Percentiles rank a stretch among this genome's conserved stretches.
Evolutionary conservation across 1,139 yeast species (phyloP).

Genomic region (Zygosaccharomyces sapae): DNA sequence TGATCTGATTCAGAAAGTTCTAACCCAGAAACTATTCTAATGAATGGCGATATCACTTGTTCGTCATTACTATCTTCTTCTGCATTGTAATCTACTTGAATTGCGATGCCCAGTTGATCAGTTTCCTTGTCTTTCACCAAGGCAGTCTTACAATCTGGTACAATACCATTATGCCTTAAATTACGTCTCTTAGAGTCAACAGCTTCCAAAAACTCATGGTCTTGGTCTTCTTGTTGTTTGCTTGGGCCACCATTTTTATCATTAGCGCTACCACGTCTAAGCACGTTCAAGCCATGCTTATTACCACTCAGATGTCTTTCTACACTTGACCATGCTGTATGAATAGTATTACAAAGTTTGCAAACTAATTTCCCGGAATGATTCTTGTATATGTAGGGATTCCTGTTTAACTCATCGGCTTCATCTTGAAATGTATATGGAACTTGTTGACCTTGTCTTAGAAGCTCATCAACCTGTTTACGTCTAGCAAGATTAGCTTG

Average conservation of each 20-base stretch:
- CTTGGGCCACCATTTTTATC: conserved; percentile 7
- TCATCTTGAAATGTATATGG: conserved; percentile 47
- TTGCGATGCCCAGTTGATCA: conserved; percentile 47
- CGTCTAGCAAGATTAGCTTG: conserved; percentile 56
- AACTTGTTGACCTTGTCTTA: conserved; percentile 36
- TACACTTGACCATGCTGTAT: conserved; percentile 58
- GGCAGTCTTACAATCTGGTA: conserved; percentile 28
- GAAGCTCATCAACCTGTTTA: conserved; percentile 52
- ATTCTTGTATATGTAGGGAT: conserved; percentile 63
- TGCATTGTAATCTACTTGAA: conserved; percentile 45
- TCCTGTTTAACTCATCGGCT: conserved; percentile 29
- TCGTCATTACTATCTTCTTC: conserved; percentile 28
- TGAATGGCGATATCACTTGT: conserved; percentile 40
- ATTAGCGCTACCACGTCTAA: conserved; percentile 40
- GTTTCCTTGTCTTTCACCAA: conserved; percentile 40
- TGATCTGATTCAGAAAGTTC: conserved; percentile 44
- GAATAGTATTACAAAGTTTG: conserved; percentile 57
- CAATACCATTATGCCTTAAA: conserved; percentile 25
- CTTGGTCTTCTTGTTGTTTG: conserved; percentile 8
- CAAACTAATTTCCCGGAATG: conserved; percentile 64
- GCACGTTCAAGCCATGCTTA: conserved; percentile 56
- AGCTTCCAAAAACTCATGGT: conserved; percentile 18
- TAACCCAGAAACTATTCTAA: conserved; percentile 52
- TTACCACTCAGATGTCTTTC: conserved; percentile 58
- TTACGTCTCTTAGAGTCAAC: conserved; percentile 26